Conservation (phyloP, 73 alveolate species). For the Uronychia binucleata region DNA sequence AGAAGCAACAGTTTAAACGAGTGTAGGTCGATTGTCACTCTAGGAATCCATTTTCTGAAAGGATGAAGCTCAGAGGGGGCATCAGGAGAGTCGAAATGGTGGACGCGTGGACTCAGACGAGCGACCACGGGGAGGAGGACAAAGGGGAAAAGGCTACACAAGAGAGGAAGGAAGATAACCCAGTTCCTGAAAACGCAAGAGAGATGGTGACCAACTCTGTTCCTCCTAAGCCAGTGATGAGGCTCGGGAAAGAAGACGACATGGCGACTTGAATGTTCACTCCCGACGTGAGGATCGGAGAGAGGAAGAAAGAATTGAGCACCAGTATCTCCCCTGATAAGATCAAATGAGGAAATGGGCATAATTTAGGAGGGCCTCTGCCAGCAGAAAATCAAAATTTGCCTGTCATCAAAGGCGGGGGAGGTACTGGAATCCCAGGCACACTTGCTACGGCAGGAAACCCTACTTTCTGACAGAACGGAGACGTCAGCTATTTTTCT, state of each 20-base stretch:
- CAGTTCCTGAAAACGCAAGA: background rate
- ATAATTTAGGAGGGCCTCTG: no score
- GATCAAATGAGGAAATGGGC: background rate
- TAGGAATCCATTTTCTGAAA: constrained; percentile 46
- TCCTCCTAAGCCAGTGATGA: background rate
- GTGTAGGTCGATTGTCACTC: background rate
- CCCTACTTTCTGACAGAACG: no score
- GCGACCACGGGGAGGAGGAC: constrained; percentile 38
- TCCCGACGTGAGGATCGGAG: background rate
- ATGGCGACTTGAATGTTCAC: background rate
- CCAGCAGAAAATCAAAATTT: no score
- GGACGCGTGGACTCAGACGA: constrained; percentile 73
- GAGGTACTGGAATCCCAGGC: no score
- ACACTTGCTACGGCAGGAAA: no score
- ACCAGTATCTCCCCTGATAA: background rate
- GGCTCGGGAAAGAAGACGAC: background rate
- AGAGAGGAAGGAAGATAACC: background rate
- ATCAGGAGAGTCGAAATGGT: constrained; percentile 59
- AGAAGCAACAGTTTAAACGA: constrained; percentile 4
- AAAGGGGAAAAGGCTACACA: constrained; percentile 8
- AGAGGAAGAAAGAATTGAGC: background rate
- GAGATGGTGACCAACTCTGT: background rate
- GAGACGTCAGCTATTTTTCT: no score
- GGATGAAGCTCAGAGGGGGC: constrained; percentile 46
- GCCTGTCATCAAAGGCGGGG: no score